Base-by-base conservation (phyloP, 129 eudicot genomes). In the Ambrosia trifida region DNA sequence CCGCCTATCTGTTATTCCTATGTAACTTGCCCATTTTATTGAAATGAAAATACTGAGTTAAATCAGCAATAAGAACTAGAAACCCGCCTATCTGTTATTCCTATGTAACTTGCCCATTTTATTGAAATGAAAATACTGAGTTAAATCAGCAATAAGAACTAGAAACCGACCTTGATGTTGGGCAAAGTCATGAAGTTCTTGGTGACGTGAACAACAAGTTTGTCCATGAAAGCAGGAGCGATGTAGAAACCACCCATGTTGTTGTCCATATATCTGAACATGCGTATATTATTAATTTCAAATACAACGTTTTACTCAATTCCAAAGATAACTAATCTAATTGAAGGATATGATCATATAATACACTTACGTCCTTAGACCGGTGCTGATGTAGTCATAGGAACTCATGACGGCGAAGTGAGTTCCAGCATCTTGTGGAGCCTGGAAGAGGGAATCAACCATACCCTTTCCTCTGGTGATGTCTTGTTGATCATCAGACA, bases 221-320 rank as follows among this genome's bases (percentile, higher is more conserved):
- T 93, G 90, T 93, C 98, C 98, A 93, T 93, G 90, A 93, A 93
- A 59, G 98, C 95, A 12, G 98, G 98, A 11, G 98, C 98, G 63
- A 93, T 93, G 92, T 93, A 93, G 71, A 85, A 81, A 73, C 96
- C 98, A 56, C 54, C 86, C 93, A 87, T 47, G 76, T 33, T 87
- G 89, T 93, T 93, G 87, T 89, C 97, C 72, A 89, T 72, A 72
- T 87, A 89, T 74, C 97, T 91, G 74, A 33, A 71, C 60, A 65
- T 5, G 32, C n/a, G n/a, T 64, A 40, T 7, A 6, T 40, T 5
- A 40, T 40, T 40, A 24, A 57, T 28, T 52, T 11, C 64, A 57
- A 8, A 20, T 36, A 28, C 8, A 33, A 57, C 11, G 1, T 7
- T 20, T 20, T 56, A 9, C 16, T 47, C 53, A 13, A 47, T 47